Conservation (phyloP, 495 filamentous ascomycete genomes). For the Lophiostoma macrostomum region DNA sequence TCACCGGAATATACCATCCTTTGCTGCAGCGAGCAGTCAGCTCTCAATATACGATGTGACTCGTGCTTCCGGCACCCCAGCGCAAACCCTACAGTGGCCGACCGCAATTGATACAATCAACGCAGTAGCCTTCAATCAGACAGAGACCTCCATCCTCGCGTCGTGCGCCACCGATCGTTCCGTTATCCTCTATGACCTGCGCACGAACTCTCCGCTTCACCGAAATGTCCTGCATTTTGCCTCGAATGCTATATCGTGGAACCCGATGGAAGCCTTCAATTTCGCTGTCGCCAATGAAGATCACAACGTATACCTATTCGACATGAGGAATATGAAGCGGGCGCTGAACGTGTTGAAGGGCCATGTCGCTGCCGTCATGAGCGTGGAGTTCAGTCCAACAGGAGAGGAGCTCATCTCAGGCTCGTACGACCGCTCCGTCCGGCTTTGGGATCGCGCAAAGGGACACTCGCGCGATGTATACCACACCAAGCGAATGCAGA, state of each 20-base stretch:
- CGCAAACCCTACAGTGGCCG: conserved; percentile 82
- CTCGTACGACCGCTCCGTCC: conserved; percentile 77
- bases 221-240: conserved; percentile 76
- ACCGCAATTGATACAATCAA: conserved; percentile 89
- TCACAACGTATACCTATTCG: conserved; percentile 78
- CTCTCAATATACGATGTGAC: conserved; percentile 87
- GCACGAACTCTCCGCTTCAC: conserved; percentile 77
- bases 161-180: conserved; percentile 80
- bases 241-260: conserved; percentile 85
- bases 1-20: conserved; percentile 69
- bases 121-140: conserved; percentile 85
- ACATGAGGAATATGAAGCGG: conserved; percentile 79
- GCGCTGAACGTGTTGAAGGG: conserved; percentile 91
- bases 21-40: conserved; percentile 67
- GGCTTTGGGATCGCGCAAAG: conserved; percentile 73
- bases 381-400: conserved; percentile 90
- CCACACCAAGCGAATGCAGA: conserved; percentile 97
- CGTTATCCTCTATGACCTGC: conserved; percentile 83
- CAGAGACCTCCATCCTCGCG: conserved; percentile 84
- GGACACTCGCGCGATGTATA: conserved; percentile 92
- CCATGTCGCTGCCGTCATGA: conserved; percentile 95
- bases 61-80: conserved; percentile 65
- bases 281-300: conserved; percentile 80
- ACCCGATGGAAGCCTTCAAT: conserved; percentile 94
- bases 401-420: conserved; percentile 91